Evolutionary conservation across 305 asterid genomes (phyloP), one percentile per base, ranked within the genome.

Genomic region (Fraxinus latifolia): DNA sequence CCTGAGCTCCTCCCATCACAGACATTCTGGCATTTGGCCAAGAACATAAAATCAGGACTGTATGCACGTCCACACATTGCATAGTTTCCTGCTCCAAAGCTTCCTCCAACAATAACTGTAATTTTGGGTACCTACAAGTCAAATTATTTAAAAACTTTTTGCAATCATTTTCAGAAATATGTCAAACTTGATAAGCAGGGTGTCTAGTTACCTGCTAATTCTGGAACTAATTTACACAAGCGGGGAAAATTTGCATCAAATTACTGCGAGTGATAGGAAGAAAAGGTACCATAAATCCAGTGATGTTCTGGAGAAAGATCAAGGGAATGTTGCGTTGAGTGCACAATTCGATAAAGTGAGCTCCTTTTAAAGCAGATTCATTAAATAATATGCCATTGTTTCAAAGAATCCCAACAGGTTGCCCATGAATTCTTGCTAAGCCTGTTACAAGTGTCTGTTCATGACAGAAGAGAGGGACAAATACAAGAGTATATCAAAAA

Each of bases 1-100:
- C 99, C 98, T 96, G 99, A 88, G 97, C 85, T 81, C 99, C 99
- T 77, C 99, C 99, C 99, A 96, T 96, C 19, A 94, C 98, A 76
- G 97, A 94, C 87, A 96, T 91, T 89, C 91, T 90, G 76, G 98
- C 97, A 84, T 96, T 96, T 42, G 99, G 99, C 99, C 99, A 94
- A 90, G 91, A 94, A 94, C 94, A 93, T 89, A 89, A 36, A 36
- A 36, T 36, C 42, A 36, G 42, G 42, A 0, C 42, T 36, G 42
- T 36, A 36, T 36, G 42, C 42, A 36, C 11, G 42, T 36, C 42
- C 42, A 36, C 9, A 36, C 9, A 36, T 36, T 36, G 42, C 42
- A 36, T 36, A 36, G 42, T 36, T 36, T 36, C 42, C 42, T 36
- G 42, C 42, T 6, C 42, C 42, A 36, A 1, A 36, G 42, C 42